Conservation (phyloP, 257 asterid genomes). For the Galeopsis tetrahit region DNA sequence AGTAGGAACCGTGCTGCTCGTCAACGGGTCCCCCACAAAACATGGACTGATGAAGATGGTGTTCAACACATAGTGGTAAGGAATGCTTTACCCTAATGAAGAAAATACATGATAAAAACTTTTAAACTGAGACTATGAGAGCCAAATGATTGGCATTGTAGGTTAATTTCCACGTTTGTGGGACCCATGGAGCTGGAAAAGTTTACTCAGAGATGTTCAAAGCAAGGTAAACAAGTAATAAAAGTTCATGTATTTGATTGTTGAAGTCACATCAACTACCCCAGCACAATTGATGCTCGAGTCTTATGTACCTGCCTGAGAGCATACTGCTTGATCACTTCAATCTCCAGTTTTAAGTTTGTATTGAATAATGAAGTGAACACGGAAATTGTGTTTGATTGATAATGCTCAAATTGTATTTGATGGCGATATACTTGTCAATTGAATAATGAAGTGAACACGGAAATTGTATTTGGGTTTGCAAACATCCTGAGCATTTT, state of each 20-base stretch:
- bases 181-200: conserved; percentile 90
- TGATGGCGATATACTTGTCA: conserved; percentile 20
- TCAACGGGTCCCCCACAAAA: conserved; percentile 77
- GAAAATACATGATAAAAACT: background rate
- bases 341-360: background rate
- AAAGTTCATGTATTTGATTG: conserved; percentile 85
- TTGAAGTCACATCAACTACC: conserved; percentile 75
- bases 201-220: conserved; percentile 91
- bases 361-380: conserved; percentile 13
- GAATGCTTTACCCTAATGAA: background rate
- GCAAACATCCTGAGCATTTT: too few species aligned
- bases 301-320: conserved; percentile 89
- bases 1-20: conserved; percentile 97
- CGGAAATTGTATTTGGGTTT: background rate
- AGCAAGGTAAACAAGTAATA: conserved; percentile 78
- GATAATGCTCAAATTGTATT: conserved; percentile 22
- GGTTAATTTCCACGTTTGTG: conserved; percentile 91
- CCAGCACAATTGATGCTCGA: conserved; percentile 85
- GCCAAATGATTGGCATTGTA: conserved; percentile 31
- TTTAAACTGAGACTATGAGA: conserved; percentile 11
- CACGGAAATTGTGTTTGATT: background rate
- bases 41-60: conserved; percentile 90
- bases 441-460: too few species aligned
- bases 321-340: background rate
- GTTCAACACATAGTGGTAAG: conserved; percentile 82